Base-by-base conservation (phyloP, 345 rosid genomes). In the Atalantia buxifolia region DNA sequence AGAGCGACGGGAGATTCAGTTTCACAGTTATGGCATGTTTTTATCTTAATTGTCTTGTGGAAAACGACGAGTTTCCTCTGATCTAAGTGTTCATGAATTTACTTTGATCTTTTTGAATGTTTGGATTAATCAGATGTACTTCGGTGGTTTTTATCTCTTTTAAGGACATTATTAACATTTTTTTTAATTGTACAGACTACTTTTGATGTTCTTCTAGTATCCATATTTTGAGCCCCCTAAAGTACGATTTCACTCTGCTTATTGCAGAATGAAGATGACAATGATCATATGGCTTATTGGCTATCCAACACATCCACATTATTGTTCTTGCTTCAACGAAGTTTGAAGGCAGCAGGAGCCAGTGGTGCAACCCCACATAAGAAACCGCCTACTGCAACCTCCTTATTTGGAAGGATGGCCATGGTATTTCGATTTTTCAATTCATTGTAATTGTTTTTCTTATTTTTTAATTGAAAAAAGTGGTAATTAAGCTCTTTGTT, bases 251-350 rank as follows among this genome's bases (percentile, higher is more conserved):
- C 50, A 42, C 36, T 42, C 19, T 59, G 7, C 78, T 68, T 45
- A 33, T 88, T 81, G 83, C 91, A 96, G 99, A 90, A 85, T 80
- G 97, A 96, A 90, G 99, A 92, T 74, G 84, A 91, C 87, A 94
- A 96, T 85, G 90, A 83, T 60, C 98, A 96, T 75, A 92, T 96
- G 97, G 94, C 98, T 59, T 96, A 96, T 87, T 96, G 99, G 99
- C 87, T 96, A 75, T 89, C 99, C 76, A 94, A 90, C 84, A 90
- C 97, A 74, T 94, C 99, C 6, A 76, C 93, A 48, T 84, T 96
- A 76, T 85, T 96, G 83, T 96, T 94, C 85, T 87, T 96, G 90
- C 94, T 94, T 81, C 94, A 96, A 86, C 87, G 80, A 80, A 88
- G 98, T 84, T 80, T 94, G 69, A 92, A 92, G 86, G 83, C 92